Base-by-base conservation (phyloP, 2,329 filamentous ascomycete species). In the Falciphora oryzae region DNA sequence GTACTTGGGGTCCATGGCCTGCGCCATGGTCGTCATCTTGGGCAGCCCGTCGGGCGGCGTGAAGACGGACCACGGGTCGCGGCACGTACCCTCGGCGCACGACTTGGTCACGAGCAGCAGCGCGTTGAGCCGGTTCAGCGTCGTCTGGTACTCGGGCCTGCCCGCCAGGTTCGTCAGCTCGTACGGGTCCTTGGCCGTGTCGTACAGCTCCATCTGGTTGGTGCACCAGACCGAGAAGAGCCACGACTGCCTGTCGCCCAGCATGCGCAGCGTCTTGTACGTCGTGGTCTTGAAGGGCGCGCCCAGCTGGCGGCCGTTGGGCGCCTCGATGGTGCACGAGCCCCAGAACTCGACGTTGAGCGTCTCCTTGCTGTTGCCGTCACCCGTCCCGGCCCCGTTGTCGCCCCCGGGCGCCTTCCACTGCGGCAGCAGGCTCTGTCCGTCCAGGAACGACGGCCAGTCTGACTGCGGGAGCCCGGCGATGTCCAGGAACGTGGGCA, bases 221-320 rank as follows among this genome's bases (percentile, higher is more conserved):
- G 76, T 88, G 69, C 88, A 91, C 87, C 88, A 90, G 0, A 89
- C 85, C 0, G 85, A 82, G 69, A 90, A 90, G 66, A 86, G 84
- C 11, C 89, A 71, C 69, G 81, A 84, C 69, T 89, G 89, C 11
- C 75, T 74, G 3, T 80, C 72, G 1, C 79, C 75, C 4, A 85
- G 76, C 3, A 89, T 72, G 22, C 85, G 79, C 22, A 87, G 67
- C 0, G 78, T 80, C 73, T 88, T 88, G 76, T 88, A 88, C 0
- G 85, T 87, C 66, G 87, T 87, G 64, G 79, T 78, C 1, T 65
- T 58, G 4, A 69, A 50, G 2, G 57, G 57, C 57, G 14, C 14
- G 57, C 57, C 57, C 13, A 59, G 25, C 31, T 59, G 13, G 14
- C 57, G 22, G 28, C 65, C 70, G 63, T 72, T 74, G 10, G 70